phyloP scores from a whole-genome alignment of 148 eudicot species.

The Cornus suecica region DNA sequence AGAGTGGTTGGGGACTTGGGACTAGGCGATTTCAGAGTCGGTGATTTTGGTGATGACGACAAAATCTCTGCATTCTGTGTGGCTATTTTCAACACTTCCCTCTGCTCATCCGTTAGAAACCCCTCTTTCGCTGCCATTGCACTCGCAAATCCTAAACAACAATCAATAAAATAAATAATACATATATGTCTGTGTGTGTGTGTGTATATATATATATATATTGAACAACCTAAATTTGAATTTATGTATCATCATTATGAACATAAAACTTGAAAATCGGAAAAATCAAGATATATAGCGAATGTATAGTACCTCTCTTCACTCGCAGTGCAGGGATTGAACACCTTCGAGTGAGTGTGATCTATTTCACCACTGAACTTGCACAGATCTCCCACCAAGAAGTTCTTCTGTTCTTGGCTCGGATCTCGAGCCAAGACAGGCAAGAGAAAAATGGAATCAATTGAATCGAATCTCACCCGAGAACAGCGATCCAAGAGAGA shows the following conservation, averaged over 20 bases:
- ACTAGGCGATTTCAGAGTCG: slow-evolving; percentile 39
- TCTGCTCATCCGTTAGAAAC: slow-evolving; percentile 87
- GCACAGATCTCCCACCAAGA: neutral
- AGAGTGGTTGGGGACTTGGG: slow-evolving; percentile 42
- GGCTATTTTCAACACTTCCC: slow-evolving; percentile 80
- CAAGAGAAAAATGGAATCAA: slow-evolving; percentile 21
- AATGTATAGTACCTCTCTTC: slow-evolving; percentile 21
- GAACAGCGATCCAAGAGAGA: neutral
- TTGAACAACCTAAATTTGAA: neutral
- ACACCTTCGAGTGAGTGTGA: slow-evolving; percentile 13
- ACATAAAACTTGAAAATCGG: neutral
- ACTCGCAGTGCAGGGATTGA: slow-evolving; percentile 9
- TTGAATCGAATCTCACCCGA: slow-evolving; percentile 18
- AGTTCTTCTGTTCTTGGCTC: slow-evolving; percentile 66
- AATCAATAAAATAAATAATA: slow-evolving; percentile 2
- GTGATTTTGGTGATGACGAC: slow-evolving; percentile 52
- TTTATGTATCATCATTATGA: neutral
- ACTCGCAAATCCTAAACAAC: slow-evolving; percentile 26
- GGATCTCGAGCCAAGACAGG: slow-evolving; percentile 94
- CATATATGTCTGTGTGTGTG: too few relatives aligned
- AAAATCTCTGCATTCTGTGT: slow-evolving; percentile 52
- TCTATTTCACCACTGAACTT: slow-evolving; percentile 4
- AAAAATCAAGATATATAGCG: neutral
- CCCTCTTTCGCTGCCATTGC: slow-evolving; percentile 86
- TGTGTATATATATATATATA: too few relatives aligned